Evolutionary conservation across 768 basidiomycete species (phyloP), one percentile per base, ranked within the genome.

Genomic region (Tephrocybe sp.): DNA sequence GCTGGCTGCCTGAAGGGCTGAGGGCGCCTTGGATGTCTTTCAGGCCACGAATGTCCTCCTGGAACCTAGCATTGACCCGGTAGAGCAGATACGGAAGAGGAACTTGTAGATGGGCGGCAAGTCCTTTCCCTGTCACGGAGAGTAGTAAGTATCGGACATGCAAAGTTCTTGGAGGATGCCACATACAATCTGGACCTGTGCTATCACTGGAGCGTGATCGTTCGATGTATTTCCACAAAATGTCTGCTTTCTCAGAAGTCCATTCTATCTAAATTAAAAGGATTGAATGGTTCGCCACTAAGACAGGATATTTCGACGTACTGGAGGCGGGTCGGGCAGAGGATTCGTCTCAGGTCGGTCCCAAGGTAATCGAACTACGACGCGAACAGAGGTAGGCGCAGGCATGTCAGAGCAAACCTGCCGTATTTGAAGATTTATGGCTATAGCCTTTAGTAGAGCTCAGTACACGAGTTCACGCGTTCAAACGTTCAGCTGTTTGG

Each of bases 161-260:
- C 32, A 39, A 36, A 12, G 45, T 21, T 50, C 23, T 40, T 30
- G 23, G 50, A 37, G 33, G 40, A 28, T 36, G 30, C 17, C 9
- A 76, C 86, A 71, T 62, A 91, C 91, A 93, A 67, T 93, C 90
- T 32, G 88, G 83, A 34, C 81, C 87, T 15, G 81, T 79, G 47
- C 83, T 84, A 55, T 90, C 88, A 24, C 78, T 81, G 4, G 84
- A 78, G 48, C 89, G 78, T 28, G 88, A 89, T 59, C 82, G 78
- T 47, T 90, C 85, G 55, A 93, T 91, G 38, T 89, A 87, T 66
- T 90, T 89, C 91, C 91, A 93, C 7, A 93, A 73, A 5, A 90
- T 81, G 55, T 86, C 85, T 39, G 92, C 91, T 65, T 93, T 93
- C 51, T 92, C 88, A 7, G 80, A 58, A 37, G 79, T 89, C 91